These are phyloP conservation scores for Emydomyces testavorans DNA, from an alignment of 2,329 filamentous ascomycete genomes.

Conservation along the genomic window DNA sequence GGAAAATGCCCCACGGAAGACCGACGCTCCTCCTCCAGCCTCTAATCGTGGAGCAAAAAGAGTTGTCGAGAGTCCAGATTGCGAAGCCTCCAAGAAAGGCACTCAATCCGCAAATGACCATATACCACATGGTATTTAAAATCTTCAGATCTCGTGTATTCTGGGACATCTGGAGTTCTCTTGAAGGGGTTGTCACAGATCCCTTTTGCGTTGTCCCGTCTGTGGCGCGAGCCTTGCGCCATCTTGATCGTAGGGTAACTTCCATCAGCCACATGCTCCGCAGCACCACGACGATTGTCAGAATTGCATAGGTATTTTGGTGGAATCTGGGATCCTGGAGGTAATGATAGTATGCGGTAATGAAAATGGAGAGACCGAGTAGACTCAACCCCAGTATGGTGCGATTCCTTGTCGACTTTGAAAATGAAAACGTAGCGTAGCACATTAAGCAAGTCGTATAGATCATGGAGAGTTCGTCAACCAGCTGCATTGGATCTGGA, in stretches of 20 bases:
- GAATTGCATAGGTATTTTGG: constrained; percentile 62
- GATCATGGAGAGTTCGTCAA: constrained; percentile 61
- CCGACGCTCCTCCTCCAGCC: constrained; percentile 56
- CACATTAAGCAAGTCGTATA: constrained; percentile 60
- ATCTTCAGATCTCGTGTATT: constrained; percentile 47
- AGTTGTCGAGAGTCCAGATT: constrained; percentile 70
- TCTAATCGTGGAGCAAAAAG: constrained; percentile 57
- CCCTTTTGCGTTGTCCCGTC: constrained; percentile 20
- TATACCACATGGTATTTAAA: constrained; percentile 60
- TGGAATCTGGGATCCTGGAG: constrained; percentile 75
- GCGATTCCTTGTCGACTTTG: constrained; percentile 42
- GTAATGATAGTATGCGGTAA: constrained; percentile 71
- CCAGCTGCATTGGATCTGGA: constrained; percentile 57
- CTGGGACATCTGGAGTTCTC: constrained; percentile 37
- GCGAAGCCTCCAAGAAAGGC: constrained; percentile 64
- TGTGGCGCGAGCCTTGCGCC: constrained; percentile 35
- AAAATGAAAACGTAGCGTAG: constrained; percentile 65
- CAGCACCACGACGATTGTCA: constrained; percentile 59
- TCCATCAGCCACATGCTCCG: constrained; percentile 72
- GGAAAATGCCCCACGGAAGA: constrained; percentile 66
- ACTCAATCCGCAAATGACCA: constrained; percentile 56
- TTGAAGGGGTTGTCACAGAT: constrained; percentile 26
- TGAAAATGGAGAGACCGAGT: constrained; percentile 48
- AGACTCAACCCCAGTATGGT: constrained; percentile 47
- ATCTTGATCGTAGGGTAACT: constrained; percentile 48